These are phyloP conservation scores for Neofusicoccum laricinum DNA, from an alignment of 2,329 filamentous ascomycete species.

Conservation along the genomic window DNA sequence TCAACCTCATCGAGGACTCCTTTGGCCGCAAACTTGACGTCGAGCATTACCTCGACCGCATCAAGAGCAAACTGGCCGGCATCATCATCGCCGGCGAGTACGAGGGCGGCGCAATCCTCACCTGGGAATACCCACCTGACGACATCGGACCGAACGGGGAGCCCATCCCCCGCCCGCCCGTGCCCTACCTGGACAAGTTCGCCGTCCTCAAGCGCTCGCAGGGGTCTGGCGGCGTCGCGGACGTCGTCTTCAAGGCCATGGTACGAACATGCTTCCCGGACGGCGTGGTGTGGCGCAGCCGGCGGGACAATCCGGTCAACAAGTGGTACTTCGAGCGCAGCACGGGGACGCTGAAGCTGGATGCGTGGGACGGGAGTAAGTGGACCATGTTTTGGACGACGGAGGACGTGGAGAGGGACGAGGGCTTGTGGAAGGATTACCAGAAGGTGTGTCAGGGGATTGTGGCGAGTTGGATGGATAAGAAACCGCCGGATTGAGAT, in stretches of 20 bases:
- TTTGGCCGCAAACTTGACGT: slow-evolving; percentile 84
- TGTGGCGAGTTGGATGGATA: slow-evolving; percentile 49
- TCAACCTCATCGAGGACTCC: slow-evolving; percentile 88
- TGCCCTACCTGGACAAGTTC: slow-evolving; percentile 97
- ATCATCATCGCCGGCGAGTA: slow-evolving; percentile 95
- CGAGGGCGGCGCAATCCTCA: slow-evolving; percentile 90
- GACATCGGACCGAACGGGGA: slow-evolving; percentile 41
- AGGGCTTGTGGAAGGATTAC: slow-evolving; percentile 47
- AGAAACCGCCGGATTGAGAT: slow-evolving; percentile 27
- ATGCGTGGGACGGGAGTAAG: slow-evolving; percentile 64
- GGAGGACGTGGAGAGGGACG: slow-evolving; percentile 44
- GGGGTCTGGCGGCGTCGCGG: slow-evolving; percentile 87
- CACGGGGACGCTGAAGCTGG: slow-evolving; percentile 69
- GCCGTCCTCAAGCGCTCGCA: slow-evolving; percentile 86
- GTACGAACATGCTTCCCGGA: slow-evolving; percentile 81
- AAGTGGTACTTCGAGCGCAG: slow-evolving; percentile 99
- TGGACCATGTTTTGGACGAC: slow-evolving; percentile 99
- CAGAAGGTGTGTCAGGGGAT: slow-evolving; percentile 47
- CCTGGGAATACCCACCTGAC: slow-evolving; percentile 75
- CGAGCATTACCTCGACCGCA: slow-evolving; percentile 75
- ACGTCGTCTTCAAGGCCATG: slow-evolving; percentile 96
- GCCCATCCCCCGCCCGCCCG: slow-evolving; percentile 55
- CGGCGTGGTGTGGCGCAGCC: slow-evolving; percentile 89
- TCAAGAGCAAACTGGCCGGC: slow-evolving; percentile 78
- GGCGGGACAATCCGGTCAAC: slow-evolving; percentile 91